Conservation (phyloP, 306 rosid species). For the Cucumis sativus region Cucumber_9930_V3 NC_026655.2:21481001-21481500, state of each 20-base stretch:
- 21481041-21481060: conserved; percentile 20
- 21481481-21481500: neutral
- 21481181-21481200: neutral
- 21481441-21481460: neutral
- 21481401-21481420: neutral
- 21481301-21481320: neutral
- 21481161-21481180: neutral
- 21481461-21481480: neutral
- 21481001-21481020: conserved; percentile 37
- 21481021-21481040: conserved; percentile 35
- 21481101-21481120: neutral
- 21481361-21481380: neutral
- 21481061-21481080: neutral
- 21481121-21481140: neutral
- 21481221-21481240: neutral
- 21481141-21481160: neutral
- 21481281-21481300: neutral
- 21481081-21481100: neutral
- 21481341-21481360: neutral
- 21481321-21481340: too few species aligned
- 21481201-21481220: neutral
- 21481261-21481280: neutral
- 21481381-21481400: neutral
- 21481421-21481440: neutral
- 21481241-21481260: neutral